Base-by-base conservation (phyloP, 805 yeast species). In the Yamadazyma akitaensis region DNA sequence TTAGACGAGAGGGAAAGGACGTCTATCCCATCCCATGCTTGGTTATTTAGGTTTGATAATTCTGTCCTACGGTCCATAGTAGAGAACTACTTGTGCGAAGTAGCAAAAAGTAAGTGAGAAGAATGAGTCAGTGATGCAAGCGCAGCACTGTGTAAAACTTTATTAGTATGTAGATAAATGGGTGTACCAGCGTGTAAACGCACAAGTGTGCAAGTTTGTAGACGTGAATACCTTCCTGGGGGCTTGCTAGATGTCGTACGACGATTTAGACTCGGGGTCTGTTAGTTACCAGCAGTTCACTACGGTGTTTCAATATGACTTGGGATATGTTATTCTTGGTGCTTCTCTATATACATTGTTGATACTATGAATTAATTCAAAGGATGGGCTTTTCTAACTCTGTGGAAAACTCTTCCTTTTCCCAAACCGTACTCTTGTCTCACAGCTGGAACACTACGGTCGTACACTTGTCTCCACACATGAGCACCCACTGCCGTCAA, bases 401-500 rank as follows among this genome's bases (percentile, higher is more conserved):
- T 77, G 50, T 81, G 79, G 72, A 79, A 92, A 5, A 92, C 88
- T 54, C 81, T 75, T 42, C 97, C 97, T 50, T 70, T 63, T 16
- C 82, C 84, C 50, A 92, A 73, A 3, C 89, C 92, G 61, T 85
- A 88, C 60, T 76, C 65, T 52, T 75, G 78, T 65, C 98, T 82
- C 24, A 91, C 84, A 3, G 61, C 63, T 26, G 75, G 76, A 37
- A 88, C 85, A 56, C 84, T 79, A 56, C 87, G 70, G 65, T 94
- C 98, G 81, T 85, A 92, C 36, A 67, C 72, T 54, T 84, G 81
- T 75, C 98, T 82, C 92, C 96, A 92, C 39, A 88, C 75, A 63
- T 89, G 96, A 1, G 96, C 97, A 24, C 98, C 97, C 40, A 91
- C 81, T 1, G 97, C 81, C n/a, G 71, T 69, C 54, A 94, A 75